Evolutionary conservation across 2,329 filamentous ascomycete genomes (phyloP).

Genomic region (Daldinia sp.): DNA sequence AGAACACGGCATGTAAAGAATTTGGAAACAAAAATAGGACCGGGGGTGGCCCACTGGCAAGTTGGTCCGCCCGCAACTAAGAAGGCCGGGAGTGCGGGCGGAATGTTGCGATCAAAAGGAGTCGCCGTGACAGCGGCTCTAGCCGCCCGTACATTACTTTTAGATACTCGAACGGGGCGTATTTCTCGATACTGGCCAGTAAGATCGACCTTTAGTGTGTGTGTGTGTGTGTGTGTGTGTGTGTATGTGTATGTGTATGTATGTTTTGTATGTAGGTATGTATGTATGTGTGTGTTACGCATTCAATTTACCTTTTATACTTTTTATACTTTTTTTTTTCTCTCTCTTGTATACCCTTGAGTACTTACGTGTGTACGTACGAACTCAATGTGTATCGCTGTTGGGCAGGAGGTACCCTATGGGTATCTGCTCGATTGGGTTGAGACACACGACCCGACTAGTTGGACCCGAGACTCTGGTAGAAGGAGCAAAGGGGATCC

Average conservation of each 20-base stretch:
- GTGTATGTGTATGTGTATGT: neutral
- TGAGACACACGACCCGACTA: slow-evolving; percentile 42
- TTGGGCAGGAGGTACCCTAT: slow-evolving; percentile 39
- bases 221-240: neutral
- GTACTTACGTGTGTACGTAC: slow-evolving; percentile 15
- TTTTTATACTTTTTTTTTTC: slow-evolving; percentile 14
- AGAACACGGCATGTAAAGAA: slow-evolving; percentile 37
- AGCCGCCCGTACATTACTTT: slow-evolving; percentile 29
- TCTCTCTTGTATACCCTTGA: slow-evolving; percentile 29
- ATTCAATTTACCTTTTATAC: slow-evolving; percentile 24
- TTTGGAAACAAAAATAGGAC: slow-evolving; percentile 37
- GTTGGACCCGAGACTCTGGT: slow-evolving; percentile 47
- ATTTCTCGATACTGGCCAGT: slow-evolving; percentile 30
- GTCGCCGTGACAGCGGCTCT: slow-evolving; percentile 39
- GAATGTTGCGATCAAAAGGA: slow-evolving; percentile 17
- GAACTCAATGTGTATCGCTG: slow-evolving; percentile 19
- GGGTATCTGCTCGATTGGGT: slow-evolving; percentile 39
- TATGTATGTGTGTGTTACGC: slow-evolving; percentile 29
- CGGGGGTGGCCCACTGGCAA: slow-evolving; percentile 40
- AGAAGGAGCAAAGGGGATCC: slow-evolving; percentile 45
- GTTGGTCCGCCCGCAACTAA: slow-evolving; percentile 37
- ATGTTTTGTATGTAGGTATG: neutral
- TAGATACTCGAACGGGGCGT: slow-evolving; percentile 34
- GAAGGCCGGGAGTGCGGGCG: slow-evolving; percentile 32
- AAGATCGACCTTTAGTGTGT: slow-evolving; percentile 22